Conservation (phyloP, 2,329 filamentous ascomycete genomes). For the Colletotrichum shisoi region DNA sequence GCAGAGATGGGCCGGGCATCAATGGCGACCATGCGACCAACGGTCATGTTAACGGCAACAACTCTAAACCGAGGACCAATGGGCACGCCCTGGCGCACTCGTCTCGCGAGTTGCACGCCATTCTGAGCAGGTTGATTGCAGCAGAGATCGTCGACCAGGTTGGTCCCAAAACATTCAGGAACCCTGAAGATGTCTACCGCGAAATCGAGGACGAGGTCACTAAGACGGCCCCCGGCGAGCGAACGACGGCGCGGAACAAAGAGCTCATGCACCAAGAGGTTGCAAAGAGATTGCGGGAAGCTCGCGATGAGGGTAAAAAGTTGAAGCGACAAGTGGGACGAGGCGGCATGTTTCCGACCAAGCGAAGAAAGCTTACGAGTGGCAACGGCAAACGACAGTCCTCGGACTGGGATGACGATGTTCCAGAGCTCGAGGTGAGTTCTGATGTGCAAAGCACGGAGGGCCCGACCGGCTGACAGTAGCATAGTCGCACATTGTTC, state of each 20-base stretch:
- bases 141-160: conserved; percentile 74
- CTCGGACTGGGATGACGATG: conserved; percentile 50
- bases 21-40: conserved; percentile 43
- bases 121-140: conserved; percentile 65
- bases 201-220: conserved; percentile 71
- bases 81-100: conserved; percentile 54
- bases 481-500: conserved; percentile 70
- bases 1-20: conserved; percentile 12
- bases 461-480: conserved; percentile 43
- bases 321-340: conserved; percentile 62
- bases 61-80: conserved; percentile 49
- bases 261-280: conserved; percentile 67
- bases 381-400: conserved; percentile 52
- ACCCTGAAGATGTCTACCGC: conserved; percentile 66
- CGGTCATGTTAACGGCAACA: conserved; percentile 45
- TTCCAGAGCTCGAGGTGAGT: conserved; percentile 63
- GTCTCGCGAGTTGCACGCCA: conserved; percentile 58
- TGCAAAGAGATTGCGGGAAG: conserved; percentile 60
- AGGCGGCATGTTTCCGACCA: conserved; percentile 52
- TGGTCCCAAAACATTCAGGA: conserved; percentile 63
- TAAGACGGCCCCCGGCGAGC: conserved; percentile 55
- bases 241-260: conserved; percentile 66
- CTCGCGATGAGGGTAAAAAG: conserved; percentile 60
- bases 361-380: conserved; percentile 64
- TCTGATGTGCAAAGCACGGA: conserved; percentile 9